Base-by-base conservation (phyloP, 2,329 filamentous ascomycete species). In the Lecanicillium sp. region DNA sequence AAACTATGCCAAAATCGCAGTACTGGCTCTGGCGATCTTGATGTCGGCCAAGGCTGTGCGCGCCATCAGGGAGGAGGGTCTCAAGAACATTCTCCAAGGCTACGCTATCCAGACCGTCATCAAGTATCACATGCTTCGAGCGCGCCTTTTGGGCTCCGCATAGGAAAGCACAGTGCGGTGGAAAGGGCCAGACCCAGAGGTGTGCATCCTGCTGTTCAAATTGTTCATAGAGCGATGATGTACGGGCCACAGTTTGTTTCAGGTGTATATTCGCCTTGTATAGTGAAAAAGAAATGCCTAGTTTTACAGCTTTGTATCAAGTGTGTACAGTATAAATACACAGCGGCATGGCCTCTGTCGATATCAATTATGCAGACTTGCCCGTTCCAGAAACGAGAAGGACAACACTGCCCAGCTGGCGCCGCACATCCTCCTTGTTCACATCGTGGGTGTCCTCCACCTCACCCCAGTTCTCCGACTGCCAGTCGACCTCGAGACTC, bases 401-500 rank as follows among this genome's bases (percentile, higher is more conserved):
- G 14, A 95, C 76, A 10, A 89, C 87, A 63, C 89, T 94, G 12
- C 91, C 93, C 51, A 97, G 70, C 69, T 97, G 93, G 59, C 91
- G 78, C 62, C 81, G 79, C 55, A 97, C 58, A 66, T 98, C 93
- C 67, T 95, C 91, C 66, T 84, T 87, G 59, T 95, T 86, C 1
- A 98, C 93, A 72, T 98, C 93, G 68, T 98, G 93, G 23, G 90
- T 95, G 67, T 98, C 90, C 65, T 98, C 93, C 1, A 98, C 93
- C 72, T 95, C 90, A 8, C 93, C 93, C 91, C 93, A 97, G 67
- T 86, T 83, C 23, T 78, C 72, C 1, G 84, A 94, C 76, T 98
- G 93, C 84, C 89, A 96, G 54, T 81, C 76, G 14, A 95, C 88
- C 71, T 98, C 93, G 35, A 94, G 65, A 58, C 79, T 95, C 5